A percentile compares a stretch with the other conserved stretches of the same genome.
phyloP scores from a whole-genome alignment of 495 filamentous ascomycete species.

The Hypoxylon intermedium region DNA sequence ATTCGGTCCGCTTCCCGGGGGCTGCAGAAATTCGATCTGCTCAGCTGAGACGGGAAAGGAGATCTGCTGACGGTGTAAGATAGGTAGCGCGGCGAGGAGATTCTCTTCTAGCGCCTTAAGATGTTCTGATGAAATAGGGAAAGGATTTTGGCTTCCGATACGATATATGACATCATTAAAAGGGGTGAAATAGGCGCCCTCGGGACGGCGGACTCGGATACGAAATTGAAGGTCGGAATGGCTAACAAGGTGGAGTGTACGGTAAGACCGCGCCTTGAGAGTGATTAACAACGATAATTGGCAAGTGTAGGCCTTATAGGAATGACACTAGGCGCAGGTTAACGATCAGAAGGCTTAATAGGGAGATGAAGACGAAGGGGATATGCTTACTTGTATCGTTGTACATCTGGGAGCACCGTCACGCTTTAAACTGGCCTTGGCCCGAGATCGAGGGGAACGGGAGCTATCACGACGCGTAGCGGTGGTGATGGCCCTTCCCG shows the following conservation, averaged over 20 bases:
- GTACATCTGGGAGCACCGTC: background rate
- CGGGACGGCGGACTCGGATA: background rate
- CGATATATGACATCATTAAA: background rate
- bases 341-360: background rate
- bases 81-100: background rate
- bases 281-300: slow-evolving; percentile 9
- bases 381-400: background rate
- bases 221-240: background rate
- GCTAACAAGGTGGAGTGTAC: background rate
- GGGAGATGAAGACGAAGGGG: background rate
- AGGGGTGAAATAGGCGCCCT: background rate
- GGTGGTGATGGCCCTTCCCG: background rate
- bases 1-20: background rate
- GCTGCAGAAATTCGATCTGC: background rate
- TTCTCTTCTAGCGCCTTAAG: slow-evolving; percentile 2
- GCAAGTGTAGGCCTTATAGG: background rate
- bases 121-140: background rate
- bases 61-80: background rate
- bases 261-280: background rate
- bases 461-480: background rate
- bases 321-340: background rate
- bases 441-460: background rate
- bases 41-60: background rate
- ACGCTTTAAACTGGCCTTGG: background rate
- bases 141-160: background rate